Evolutionary conservation across 148 eudicot species (phyloP), one percentile per base, ranked within the genome.

Genomic region (Arbutus unedo): DNA sequence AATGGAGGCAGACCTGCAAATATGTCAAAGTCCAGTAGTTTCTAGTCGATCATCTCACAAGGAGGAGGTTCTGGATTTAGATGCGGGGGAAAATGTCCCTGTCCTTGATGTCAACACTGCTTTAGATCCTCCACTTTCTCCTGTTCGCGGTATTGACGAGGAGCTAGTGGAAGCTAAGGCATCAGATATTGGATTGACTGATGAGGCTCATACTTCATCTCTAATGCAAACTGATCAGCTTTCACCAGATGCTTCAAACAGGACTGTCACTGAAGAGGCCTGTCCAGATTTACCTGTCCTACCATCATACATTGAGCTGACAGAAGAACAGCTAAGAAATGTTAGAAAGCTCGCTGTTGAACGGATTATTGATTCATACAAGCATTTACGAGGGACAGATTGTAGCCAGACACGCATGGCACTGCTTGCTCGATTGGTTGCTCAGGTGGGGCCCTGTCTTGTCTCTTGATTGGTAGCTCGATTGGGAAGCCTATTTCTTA

Each of bases 361-460:
- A 83, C 86, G 89, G 56, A 90, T 96, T 78, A 84, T 96, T 79
- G 87, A 88, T 68, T 89, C 90, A 19, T 88, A 85, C 86, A 91
- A 90, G 83, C 84, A 89, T 76, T 74, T 87, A 73, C 81, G 84
- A 71, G 89, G 84, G 79, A 77, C 82, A 71, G 93, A 93, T n/a
- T 85, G 78, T 64, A 90, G 82, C 85, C 84, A 86, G 79, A 92
- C 90, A 78, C 91, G 93, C 83, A 92, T 92, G 89, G 89, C 93
- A 81, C 82, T 96, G 85, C 87, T 94, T 81, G 91, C 98, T 85
- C 93, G 97, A 68, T 85, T 96, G 91, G 94, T 92, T 84, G 92
- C 94, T 83, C 96, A 95, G 98, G 99, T 94, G 88, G 86, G 90
- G 67, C 84, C 75, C 84, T 72, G 50, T 72, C 50, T 84, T 85